Evolutionary conservation across 306 rosid genomes (phyloP).

Genomic region (Fragaria ananassa): DNA sequence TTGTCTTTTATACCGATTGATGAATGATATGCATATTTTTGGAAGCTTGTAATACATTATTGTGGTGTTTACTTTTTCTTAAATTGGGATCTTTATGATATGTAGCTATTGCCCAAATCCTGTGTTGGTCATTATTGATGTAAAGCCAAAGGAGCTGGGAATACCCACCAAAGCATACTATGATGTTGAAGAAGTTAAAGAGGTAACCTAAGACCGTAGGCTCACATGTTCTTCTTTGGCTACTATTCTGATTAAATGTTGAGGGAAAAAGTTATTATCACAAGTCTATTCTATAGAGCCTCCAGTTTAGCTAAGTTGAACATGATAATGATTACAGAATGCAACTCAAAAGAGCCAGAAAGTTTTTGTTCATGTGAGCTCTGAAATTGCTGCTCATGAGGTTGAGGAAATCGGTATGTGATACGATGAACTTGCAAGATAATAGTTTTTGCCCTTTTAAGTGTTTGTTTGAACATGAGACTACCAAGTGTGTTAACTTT

Average conservation of each 20-base stretch:
- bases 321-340: slow-evolving; percentile 48
- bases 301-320: slow-evolving; percentile 13
- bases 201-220: slow-evolving; percentile 32
- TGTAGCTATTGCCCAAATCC: slow-evolving; percentile 82
- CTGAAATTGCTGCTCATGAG: slow-evolving; percentile 89
- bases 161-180: slow-evolving; percentile 96
- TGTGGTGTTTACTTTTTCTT: not conserved
- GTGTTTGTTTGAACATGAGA: not conserved
- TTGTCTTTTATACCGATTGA: not conserved
- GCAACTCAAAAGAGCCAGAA: slow-evolving; percentile 93
- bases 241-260: not conserved
- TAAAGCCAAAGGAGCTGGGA: slow-evolving; percentile 87
- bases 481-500: slow-evolving; percentile 15
- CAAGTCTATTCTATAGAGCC: not conserved
- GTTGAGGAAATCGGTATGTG: slow-evolving; percentile 85
- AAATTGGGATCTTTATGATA: not conserved
- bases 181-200: slow-evolving; percentile 88
- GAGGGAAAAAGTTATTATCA: not conserved
- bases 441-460: not conserved
- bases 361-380: slow-evolving; percentile 78
- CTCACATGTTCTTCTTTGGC: not conserved
- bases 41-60: not conserved
- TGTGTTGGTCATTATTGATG: slow-evolving; percentile 83
- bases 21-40: not conserved
- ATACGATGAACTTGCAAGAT: not conserved